Conservation (phyloP, 192 early-diverging fungal genomes). For the Coemansia sp. region DNA sequence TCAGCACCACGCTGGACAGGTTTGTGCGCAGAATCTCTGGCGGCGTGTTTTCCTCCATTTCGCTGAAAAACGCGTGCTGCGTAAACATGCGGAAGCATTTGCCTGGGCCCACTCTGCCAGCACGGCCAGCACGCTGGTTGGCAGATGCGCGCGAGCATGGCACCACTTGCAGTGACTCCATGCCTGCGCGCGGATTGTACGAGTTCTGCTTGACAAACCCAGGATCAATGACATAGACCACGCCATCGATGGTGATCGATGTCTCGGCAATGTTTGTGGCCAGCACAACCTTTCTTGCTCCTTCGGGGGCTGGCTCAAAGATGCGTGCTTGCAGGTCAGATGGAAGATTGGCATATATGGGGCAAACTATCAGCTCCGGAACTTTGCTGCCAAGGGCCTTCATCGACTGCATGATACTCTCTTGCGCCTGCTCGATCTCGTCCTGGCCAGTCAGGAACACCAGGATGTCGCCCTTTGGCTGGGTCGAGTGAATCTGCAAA, state of each 20-base stretch:
- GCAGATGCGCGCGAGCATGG: slow-evolving; percentile 94
- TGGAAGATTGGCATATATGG: slow-evolving; percentile 95
- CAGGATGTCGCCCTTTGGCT: slow-evolving; percentile 86
- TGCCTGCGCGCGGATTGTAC: slow-evolving; percentile 91
- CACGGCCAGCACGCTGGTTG: slow-evolving; percentile 91
- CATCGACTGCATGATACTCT: slow-evolving; percentile 72
- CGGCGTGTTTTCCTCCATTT: slow-evolving; percentile 91
- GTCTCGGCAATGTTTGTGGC: slow-evolving; percentile 99
- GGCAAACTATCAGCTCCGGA: slow-evolving; percentile 86
- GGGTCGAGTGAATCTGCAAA: slow-evolving; percentile 90
- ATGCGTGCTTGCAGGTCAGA: slow-evolving; percentile 96
- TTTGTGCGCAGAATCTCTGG: slow-evolving; percentile 98
- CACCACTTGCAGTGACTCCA: slow-evolving; percentile 96
- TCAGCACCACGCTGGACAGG: slow-evolving; percentile 83
- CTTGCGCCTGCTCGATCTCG: slow-evolving; percentile 93
- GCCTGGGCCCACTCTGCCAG: slow-evolving; percentile 94
- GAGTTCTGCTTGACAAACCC: slow-evolving; percentile 96
- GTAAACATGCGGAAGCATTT: slow-evolving; percentile 98
- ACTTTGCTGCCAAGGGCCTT: slow-evolving; percentile 85
- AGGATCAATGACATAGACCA: slow-evolving; percentile 96
- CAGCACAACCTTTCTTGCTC: slow-evolving; percentile 89
- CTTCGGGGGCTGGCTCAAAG: slow-evolving; percentile 95
- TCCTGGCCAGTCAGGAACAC: slow-evolving; percentile 98
- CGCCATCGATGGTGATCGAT: slow-evolving; percentile 95
- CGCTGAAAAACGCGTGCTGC: slow-evolving; percentile 85